Base-by-base conservation (phyloP, 495 filamentous ascomycete species). In the Hypoxylon cercidicola region DNA sequence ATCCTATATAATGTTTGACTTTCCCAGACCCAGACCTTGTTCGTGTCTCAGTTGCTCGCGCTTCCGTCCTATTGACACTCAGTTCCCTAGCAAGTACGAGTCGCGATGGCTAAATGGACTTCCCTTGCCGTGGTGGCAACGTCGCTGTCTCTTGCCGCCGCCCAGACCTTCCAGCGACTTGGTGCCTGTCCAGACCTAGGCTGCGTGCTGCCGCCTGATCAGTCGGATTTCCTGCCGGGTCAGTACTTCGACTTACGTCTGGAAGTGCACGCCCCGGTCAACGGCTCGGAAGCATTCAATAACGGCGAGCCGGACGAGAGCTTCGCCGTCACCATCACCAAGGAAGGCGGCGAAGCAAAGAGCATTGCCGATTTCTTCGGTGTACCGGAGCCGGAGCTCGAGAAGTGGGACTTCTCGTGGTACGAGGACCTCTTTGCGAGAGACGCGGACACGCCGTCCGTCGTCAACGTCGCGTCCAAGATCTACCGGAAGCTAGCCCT, bases 191-290 rank as follows among this genome's bases (percentile, higher is more conserved):
- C 89, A 4, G 81, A 81, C 10, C 77, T 92, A n/a, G 89, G 89
- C 57, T 92, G 89, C 68, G 80, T 92, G 49, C 82, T 92, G 28
- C 89, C 89, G 12, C 89, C 89, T 0, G 89, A 92, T 66, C 89
- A 91, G 81, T 86, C 84, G 34, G 89, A 92, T 64, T 91, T 92
- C 79, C 80, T 92, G 0, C 81, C 89, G 2, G 89, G 89, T 21
- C 88, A 91, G 72, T 86, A 82, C 68, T 92, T 92, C 68, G 89
- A 92, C 72, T 86, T 92, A 56, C 87, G 89, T 20, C 82, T 92
- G 21, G 89, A 92, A 73, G 84, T 92, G 32, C 89, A 92, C 66
- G 89, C 89, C 3, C 89, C 89, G 1, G 77, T 88, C 72, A 92
- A 92, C 74, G 89, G 89, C 35, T 89, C 87, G 18, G 87, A 92